Evolutionary conservation across 805 yeast genomes (phyloP).

Genomic region (Tetrapisispora phaffii): DNA sequence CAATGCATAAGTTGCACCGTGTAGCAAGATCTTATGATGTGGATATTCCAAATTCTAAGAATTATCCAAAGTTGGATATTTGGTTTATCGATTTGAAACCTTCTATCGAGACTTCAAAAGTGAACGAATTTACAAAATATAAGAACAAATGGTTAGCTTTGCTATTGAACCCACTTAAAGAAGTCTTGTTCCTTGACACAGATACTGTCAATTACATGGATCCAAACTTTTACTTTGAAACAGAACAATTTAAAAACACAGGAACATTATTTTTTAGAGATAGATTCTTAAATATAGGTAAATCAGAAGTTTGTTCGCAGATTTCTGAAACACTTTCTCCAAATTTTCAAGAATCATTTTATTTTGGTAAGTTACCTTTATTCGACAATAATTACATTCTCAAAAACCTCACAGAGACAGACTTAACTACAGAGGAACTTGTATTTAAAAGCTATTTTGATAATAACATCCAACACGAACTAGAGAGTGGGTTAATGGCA

Average conservation of each 20-base stretch:
- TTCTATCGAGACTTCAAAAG: slow-evolving; percentile 13
- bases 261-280: slow-evolving; percentile 8
- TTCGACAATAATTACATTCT: slow-evolving; percentile 7
- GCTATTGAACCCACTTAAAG: slow-evolving; percentile 40
- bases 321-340: slow-evolving; percentile 42
- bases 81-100: slow-evolving; percentile 33
- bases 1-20: slow-evolving; percentile 27
- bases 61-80: not conserved
- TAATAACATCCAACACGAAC: slow-evolving; percentile 34
- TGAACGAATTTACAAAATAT: slow-evolving; percentile 18
- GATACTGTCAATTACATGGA: slow-evolving; percentile 40
- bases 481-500: slow-evolving; percentile 42
- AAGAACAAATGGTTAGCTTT: slow-evolving; percentile 39
- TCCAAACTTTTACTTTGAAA: slow-evolving; percentile 24
- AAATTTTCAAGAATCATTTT: slow-evolving; percentile 32
- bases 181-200: slow-evolving; percentile 41
- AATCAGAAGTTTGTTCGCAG: slow-evolving; percentile 29
- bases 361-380: slow-evolving; percentile 25
- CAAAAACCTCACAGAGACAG: slow-evolving; percentile 2
- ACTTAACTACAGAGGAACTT: slow-evolving; percentile 22
- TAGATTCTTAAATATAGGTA: not conserved
- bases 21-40: slow-evolving; percentile 22
- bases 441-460: slow-evolving; percentile 35
- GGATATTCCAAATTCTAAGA: not conserved
- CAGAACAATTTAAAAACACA: slow-evolving; percentile 12